Base-by-base conservation (phyloP, 1,284 basidiomycete species). In the Pterulicium gracile region DNA sequence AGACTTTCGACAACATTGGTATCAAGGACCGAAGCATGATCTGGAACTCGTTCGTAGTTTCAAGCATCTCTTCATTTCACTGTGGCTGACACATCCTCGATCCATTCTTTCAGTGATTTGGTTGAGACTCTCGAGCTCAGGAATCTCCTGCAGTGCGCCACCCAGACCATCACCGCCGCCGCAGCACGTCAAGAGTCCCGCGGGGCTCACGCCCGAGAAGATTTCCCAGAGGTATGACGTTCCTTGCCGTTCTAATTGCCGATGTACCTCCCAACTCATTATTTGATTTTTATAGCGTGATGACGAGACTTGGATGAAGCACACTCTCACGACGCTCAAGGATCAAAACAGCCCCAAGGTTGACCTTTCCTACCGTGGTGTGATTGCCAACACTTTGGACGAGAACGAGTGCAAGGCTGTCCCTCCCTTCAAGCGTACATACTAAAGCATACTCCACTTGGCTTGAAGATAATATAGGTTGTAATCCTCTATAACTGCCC, bases 21-120 rank as follows among this genome's bases (percentile, higher is more conserved):
- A 88, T 97, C 70, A 95, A 95, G 73, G 96, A 98, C 68, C 79
- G 95, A 61, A 91, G 88, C 63, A 89, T 98, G 91, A 96, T 98
- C 68, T 98, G 95, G 96, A 96, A 96, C 70, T 88, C 89, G 89
- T 93, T 52, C 44, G 69, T 61, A 15, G 35, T 41, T 40, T 43
- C 23, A 21, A 48, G 24, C 17, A 24, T 20, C 19, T 23, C 12
- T 3, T 23, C 40, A 7, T 46, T 24, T 35, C 27, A 42, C 14
- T 15, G 39, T 43, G 32, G 19, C 43, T 61, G 13, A 63, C 42
- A 24, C 40, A 42, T 14, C 51, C 46, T 46, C 61, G 13, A 63
- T 42, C 23, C 40, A 42, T 14, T 52, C 46, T 46, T 49, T 21
- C 56, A 90, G 87, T 55, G 96, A 99, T 63, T 81, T 98, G 49